These are phyloP conservation scores for Tetracladium setigerum DNA, from an alignment of 495 filamentous ascomycete species.

Conservation along the genomic window DNA sequence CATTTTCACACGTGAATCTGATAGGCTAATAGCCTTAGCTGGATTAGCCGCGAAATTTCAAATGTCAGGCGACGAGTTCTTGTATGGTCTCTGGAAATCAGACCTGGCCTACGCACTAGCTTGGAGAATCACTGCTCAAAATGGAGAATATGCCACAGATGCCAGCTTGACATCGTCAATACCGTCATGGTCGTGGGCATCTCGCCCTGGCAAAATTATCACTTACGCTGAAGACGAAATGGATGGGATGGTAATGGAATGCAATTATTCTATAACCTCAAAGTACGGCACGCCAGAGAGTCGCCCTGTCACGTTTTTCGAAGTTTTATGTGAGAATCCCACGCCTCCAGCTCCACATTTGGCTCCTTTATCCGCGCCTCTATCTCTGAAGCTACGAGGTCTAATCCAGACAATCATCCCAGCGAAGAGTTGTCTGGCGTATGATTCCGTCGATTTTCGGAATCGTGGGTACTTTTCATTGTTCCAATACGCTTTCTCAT, in stretches of 20 bases:
- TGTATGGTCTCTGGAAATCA: slow-evolving; percentile 3
- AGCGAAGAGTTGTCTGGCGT: slow-evolving; percentile 1
- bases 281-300: not conserved
- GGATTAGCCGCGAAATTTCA: slow-evolving; percentile 5
- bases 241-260: not conserved
- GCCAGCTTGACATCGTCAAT: not conserved
- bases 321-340: slow-evolving; percentile 1
- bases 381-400: not conserved
- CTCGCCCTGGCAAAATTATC: slow-evolving; percentile 4
- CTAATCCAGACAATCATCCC: not conserved
- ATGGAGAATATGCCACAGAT: not conserved
- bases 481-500: slow-evolving; percentile 6
- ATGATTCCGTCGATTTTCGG: not conserved
- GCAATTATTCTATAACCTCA: not conserved
- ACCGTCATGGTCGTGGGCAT: slow-evolving; percentile 3
- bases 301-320: not conserved
- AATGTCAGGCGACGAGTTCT: slow-evolving; percentile 2
- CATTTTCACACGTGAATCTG: not conserved
- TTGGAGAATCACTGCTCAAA: not conserved
- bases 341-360: not conserved
- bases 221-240: not conserved
- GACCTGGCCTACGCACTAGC: not conserved
- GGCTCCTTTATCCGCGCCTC: not conserved
- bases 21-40: slow-evolving; percentile 5
- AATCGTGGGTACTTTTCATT: not conserved